Conservation (phyloP, 108 stramenopile species). For the Conticribra guillardii region DNA sequence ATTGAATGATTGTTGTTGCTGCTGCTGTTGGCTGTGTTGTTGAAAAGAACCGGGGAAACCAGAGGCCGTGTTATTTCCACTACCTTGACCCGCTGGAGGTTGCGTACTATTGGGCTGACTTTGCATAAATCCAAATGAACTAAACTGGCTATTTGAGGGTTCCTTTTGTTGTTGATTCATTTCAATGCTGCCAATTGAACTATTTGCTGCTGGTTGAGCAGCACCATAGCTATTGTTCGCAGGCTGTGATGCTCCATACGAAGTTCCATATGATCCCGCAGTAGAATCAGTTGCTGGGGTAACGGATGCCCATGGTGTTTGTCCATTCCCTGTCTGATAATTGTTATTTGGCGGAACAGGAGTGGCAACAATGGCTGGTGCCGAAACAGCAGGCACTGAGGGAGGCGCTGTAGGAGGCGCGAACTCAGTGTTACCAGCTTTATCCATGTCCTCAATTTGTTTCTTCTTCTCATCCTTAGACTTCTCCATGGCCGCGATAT, state of each 20-base stretch:
- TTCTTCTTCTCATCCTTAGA: conserved; percentile 49
- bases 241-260: conserved; percentile 27
- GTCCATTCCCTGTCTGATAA: conserved; percentile 2
- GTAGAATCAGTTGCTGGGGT: conserved; percentile 6
- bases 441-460: conserved; percentile 39
- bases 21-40: conserved; percentile 14
- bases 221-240: not conserved
- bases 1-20: conserved; percentile 5
- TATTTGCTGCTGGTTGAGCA: conserved; percentile 1
- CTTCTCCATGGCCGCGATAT: conserved; percentile 60
- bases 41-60: not conserved
- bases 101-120: conserved; percentile 3
- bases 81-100: not conserved
- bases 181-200: conserved; percentile 4
- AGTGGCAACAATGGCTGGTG: conserved; percentile 29
- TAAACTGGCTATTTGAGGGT: not conserved
- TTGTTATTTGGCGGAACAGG: conserved; percentile 18
- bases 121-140: conserved; percentile 47
- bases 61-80: conserved; percentile 4
- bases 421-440: conserved; percentile 31
- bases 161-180: conserved; percentile 15
- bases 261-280: conserved; percentile 14
- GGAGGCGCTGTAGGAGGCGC: conserved; percentile 22
- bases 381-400: not conserved
- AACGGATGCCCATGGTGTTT: conserved; percentile 26